Percentiles rank a stretch among this genome's conserved stretches.
Evolutionary conservation across 2,329 filamentous ascomycete genomes (phyloP).

Genomic region (Gnomoniopsis smithogilvyi): DNA sequence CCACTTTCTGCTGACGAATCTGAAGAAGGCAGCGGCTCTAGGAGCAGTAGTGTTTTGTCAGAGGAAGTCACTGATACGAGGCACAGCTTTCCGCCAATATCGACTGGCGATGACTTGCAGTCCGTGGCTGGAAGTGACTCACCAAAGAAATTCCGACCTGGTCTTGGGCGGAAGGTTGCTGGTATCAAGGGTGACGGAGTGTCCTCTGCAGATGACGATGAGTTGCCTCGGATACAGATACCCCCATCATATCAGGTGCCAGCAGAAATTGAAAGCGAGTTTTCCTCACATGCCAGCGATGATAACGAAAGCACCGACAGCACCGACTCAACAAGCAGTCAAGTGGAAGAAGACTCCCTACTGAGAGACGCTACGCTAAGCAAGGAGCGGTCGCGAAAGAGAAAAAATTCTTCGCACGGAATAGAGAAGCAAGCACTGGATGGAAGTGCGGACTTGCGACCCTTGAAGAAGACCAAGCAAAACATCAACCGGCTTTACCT

Average conservation of each 20-base stretch:
- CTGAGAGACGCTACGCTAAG: neutral
- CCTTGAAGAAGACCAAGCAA: slow-evolving; percentile 44
- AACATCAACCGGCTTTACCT: slow-evolving; percentile 46
- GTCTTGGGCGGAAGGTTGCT: neutral
- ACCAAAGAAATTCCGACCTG: neutral
- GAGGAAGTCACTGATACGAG: too few species aligned
- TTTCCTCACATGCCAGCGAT: neutral
- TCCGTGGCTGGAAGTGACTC: neutral
- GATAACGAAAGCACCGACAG: neutral
- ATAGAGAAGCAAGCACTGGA: neutral
- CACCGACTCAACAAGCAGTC: neutral
- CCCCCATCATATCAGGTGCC: slow-evolving; percentile 7
- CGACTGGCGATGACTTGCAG: too few species aligned
- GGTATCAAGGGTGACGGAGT: neutral
- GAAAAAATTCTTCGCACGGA: slow-evolving; percentile 2
- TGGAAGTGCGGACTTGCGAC: slow-evolving; percentile 17
- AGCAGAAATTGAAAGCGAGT: neutral
- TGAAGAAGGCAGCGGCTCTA: neutral
- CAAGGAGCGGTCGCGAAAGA: neutral
- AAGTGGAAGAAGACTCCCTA: neutral
- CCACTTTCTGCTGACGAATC: neutral
- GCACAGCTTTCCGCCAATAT: too few species aligned
- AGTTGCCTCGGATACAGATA: neutral
- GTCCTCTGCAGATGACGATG: neutral
- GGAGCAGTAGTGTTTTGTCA: too few species aligned